phyloP scores from a whole-genome alignment of 176 grass and related monocot species.

The Oryza officinalis region DNA sequence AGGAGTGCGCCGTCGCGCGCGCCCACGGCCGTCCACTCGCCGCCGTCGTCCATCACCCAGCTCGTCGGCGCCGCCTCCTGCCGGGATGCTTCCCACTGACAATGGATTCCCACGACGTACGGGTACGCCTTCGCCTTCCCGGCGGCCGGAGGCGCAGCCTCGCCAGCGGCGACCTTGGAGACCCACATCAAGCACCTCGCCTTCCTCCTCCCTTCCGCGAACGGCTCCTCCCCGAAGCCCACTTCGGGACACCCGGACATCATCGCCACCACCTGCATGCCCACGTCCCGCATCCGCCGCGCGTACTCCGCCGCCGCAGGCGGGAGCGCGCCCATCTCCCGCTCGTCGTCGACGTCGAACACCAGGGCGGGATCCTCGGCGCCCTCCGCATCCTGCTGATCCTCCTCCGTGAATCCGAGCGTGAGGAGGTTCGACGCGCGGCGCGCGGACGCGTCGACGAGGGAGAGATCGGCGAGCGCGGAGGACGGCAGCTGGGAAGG shows the following conservation, averaged over 20 bases:
- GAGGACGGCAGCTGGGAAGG: slow-evolving; percentile 41
- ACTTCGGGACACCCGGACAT: slow-evolving; percentile 34
- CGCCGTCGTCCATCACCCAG: slow-evolving; percentile 52
- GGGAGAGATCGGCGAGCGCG: slow-evolving; percentile 47
- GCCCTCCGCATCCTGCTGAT: slow-evolving; percentile 8
- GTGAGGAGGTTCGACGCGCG: slow-evolving; percentile 11
- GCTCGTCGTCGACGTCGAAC: slow-evolving; percentile 45
- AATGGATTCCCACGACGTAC: slow-evolving; percentile 64
- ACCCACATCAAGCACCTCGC: slow-evolving; percentile 74
- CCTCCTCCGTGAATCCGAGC: slow-evolving; percentile 50
- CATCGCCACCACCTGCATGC: slow-evolving; percentile 52
- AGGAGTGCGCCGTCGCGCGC: slow-evolving; percentile 47
- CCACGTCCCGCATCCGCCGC: slow-evolving; percentile 52
- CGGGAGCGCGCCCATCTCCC: slow-evolving; percentile 30
- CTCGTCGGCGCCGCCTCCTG: slow-evolving; percentile 31
- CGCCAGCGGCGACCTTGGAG: slow-evolving; percentile 35
- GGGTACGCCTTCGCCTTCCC: slow-evolving; percentile 58
- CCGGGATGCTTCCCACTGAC: slow-evolving; percentile 39
- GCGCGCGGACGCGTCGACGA: slow-evolving; percentile 1
- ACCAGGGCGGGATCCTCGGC: slow-evolving; percentile 37
- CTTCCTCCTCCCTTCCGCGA: slow-evolving; percentile 48
- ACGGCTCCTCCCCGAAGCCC: slow-evolving; percentile 44
- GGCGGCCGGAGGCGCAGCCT: slow-evolving; percentile 14
- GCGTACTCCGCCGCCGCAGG: slow-evolving; percentile 46
- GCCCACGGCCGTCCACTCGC: slow-evolving; percentile 46